These are phyloP conservation scores for Coemansia sp. DNA, from an alignment of 192 early-diverging fungal species.

Conservation along the genomic window DNA sequence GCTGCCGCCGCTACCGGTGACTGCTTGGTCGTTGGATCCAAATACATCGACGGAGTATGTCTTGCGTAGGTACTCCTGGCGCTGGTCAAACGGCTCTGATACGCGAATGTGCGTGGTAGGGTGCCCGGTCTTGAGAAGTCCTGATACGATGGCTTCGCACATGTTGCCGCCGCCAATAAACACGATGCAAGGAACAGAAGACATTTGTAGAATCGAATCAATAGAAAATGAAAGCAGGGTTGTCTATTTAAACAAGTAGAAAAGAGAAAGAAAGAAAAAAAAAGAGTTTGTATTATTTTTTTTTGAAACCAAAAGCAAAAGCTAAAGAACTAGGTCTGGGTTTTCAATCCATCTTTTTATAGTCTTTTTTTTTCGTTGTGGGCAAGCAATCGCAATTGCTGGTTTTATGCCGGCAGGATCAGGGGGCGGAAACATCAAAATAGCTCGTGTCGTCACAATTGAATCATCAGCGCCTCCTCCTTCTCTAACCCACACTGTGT, in stretches of 20 bases:
- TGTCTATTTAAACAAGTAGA: conserved; percentile 3
- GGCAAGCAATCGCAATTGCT: not conserved
- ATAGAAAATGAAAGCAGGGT: too few relatives aligned
- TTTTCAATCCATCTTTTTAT: too few relatives aligned
- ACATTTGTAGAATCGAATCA: conserved; percentile 6
- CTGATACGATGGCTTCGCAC: conserved; percentile 90
- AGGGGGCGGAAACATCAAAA: too few relatives aligned
- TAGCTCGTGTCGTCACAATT: too few relatives aligned
- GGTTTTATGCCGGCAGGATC: not conserved
- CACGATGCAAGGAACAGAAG: conserved; percentile 44
- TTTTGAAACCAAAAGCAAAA: not conserved
- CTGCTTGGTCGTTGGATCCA: conserved; percentile 62
- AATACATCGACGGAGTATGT: conserved; percentile 66
- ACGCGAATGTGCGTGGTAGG: conserved; percentile 68
- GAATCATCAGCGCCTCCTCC: too few relatives aligned
- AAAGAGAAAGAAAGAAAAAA: conserved; percentile 3
- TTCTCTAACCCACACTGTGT: too few relatives aligned
- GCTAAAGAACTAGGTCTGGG: not conserved
- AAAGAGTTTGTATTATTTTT: not conserved
- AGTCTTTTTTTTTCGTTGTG: too few relatives aligned
- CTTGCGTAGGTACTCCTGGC: conserved; percentile 61
- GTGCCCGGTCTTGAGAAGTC: conserved; percentile 76
- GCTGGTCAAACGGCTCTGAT: conserved; percentile 74
- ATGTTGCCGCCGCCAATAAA: conserved; percentile 96
- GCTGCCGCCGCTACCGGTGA: conserved; percentile 46